A percentile compares a stretch with the other conserved stretches of the same genome.
Evolutionary conservation across 805 yeast genomes (phyloP).

Genomic region (Starmera caribaea): DNA sequence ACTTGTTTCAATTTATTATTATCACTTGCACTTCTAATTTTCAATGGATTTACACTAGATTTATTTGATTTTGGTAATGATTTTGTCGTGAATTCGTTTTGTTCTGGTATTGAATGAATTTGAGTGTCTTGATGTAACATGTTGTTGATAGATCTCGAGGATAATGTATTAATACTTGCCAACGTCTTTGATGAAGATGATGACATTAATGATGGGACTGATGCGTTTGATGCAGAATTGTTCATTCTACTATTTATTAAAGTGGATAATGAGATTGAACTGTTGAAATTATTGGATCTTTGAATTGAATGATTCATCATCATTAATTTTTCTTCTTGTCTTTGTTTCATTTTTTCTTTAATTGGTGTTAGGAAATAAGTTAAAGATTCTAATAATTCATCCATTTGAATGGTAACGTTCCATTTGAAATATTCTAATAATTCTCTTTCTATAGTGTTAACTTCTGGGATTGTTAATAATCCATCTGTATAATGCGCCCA

Average conservation of each 20-base stretch:
- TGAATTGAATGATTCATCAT: no score
- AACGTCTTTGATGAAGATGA: constrained; percentile 30
- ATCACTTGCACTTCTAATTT: constrained; percentile 14
- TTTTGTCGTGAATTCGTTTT: neutral
- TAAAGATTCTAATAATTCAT: constrained; percentile 60
- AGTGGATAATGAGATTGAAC: constrained; percentile 15
- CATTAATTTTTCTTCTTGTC: constrained; percentile 17
- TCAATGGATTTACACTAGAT: constrained; percentile 11
- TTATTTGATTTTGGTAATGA: constrained; percentile 2
- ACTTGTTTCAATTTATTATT: constrained; percentile 2
- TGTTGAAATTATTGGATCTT: no score
- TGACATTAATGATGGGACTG: constrained; percentile 32
- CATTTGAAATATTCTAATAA: constrained; percentile 74
- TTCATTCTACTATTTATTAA: no score
- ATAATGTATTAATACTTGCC: constrained; percentile 16
- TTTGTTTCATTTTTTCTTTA: constrained; percentile 28
- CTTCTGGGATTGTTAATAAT: constrained; percentile 62
- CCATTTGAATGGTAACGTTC: constrained; percentile 64
- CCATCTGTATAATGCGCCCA: constrained; percentile 95
- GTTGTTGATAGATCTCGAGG: constrained; percentile 8
- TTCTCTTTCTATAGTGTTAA: constrained; percentile 88
- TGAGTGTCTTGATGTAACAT: neutral
- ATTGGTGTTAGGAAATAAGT: constrained; percentile 72
- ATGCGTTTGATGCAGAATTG: constrained; percentile 20
- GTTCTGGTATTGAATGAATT: neutral